Evolutionary conservation across 345 rosid genomes (phyloP), one percentile per base, ranked within the genome.

Genomic region (Clausena lansium): DNA sequence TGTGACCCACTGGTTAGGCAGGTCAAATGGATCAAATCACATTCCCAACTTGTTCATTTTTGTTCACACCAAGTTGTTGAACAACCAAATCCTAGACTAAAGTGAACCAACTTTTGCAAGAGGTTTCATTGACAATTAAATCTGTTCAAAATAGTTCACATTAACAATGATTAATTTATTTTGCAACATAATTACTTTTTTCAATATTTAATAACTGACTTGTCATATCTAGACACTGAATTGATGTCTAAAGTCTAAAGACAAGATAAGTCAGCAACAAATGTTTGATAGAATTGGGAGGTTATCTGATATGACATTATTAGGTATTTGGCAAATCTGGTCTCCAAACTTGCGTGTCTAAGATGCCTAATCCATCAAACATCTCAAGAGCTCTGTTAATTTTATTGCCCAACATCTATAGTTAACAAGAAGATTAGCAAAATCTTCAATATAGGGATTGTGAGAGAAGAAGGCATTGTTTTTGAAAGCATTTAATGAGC

Each of bases 271-370:
- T 60, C 76, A 74, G 69, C 55, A 45, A 45, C 47, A 28, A 74
- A 32, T 41, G 25, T 38, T 11, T 38, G 64, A 47, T 41, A 66
- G 47, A 80, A 45, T 32, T 50, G 25, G 47, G 61, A 50, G 28
- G 33, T 22, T 58, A 57, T 54, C 38, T 68, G 60, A 69, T 32
- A 19, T 39, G 68, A 61, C 77, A 39, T 27, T 27, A 9, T 64
- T 74, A 50, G 79, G 58, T 41, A 77, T 39, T 60, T 71, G 75
- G 77, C 67, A 75, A 80, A 80, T 80, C 79, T 41, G 45, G 62
- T 20, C 61, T 71, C 28, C 24, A 27, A 74, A 55, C 28, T 38
- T 38, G 20, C 2, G 5, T 35, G 33, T 61, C 57, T 59, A 38
- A 7, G 24, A 19, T n/a, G 58, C 17, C 38, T 67, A 67, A n/a